phyloP scores from a whole-genome alignment of 192 early-diverging fungal genomes.

The Oehlia diaphana region DNA sequence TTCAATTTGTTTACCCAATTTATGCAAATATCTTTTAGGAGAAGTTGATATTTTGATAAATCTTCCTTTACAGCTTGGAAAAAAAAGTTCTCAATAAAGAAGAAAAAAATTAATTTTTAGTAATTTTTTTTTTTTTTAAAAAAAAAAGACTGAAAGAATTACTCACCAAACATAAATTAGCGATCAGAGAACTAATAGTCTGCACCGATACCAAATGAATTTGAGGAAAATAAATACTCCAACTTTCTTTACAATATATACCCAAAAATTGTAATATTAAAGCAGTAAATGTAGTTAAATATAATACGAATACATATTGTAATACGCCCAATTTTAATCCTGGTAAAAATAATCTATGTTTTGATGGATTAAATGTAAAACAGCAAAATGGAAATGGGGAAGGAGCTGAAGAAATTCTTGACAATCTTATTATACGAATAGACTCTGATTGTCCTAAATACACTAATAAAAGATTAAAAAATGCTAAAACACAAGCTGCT shows the following conservation, averaged over 20 bases:
- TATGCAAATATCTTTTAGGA: background rate
- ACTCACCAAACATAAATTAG: background rate
- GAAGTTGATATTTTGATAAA: background rate
- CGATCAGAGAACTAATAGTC: background rate
- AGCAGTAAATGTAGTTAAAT: background rate
- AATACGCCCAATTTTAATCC: background rate
- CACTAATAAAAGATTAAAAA: constrained; percentile 8
- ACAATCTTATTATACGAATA: background rate
- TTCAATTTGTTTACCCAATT: background rate
- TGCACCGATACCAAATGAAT: background rate
- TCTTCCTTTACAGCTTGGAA: background rate
- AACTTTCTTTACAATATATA: constrained; percentile 1
- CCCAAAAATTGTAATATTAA: background rate
- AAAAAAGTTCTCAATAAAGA: background rate
- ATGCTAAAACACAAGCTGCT: background rate
- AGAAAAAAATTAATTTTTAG: background rate
- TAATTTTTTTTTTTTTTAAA: too few species aligned
- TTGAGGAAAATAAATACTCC: constrained; percentile 2
- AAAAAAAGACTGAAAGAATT: too few species aligned
- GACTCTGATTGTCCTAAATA: background rate
- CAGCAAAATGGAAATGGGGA: background rate
- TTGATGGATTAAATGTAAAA: background rate
- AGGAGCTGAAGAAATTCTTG: background rate
- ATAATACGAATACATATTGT: constrained; percentile 3
- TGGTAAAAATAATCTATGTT: background rate